These are phyloP conservation scores for Chloropicon primus DNA, from an alignment of 139 green algal species.

Conservation along the genomic window DNA sequence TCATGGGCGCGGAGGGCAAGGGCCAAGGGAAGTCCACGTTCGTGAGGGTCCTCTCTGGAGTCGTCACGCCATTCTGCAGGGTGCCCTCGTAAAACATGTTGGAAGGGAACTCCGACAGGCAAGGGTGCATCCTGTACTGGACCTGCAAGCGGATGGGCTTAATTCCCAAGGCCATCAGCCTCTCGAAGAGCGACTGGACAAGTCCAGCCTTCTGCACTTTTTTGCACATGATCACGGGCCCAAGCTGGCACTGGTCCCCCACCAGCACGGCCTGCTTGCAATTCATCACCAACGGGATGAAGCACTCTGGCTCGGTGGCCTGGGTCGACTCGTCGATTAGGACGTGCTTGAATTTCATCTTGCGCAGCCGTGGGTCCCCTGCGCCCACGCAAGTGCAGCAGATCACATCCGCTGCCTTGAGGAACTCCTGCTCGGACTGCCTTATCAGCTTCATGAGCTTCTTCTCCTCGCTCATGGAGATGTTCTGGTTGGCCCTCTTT, in stretches of 20 bases:
- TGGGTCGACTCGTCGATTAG: conserved; percentile 92
- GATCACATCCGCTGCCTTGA: conserved; percentile 67
- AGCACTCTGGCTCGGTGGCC: conserved; percentile 79
- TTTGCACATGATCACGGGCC: conserved; percentile 85
- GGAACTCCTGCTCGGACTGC: conserved; percentile 66
- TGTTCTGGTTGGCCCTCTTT: conserved; percentile 71
- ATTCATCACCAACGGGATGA: conserved; percentile 91
- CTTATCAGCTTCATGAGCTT: conserved; percentile 46
- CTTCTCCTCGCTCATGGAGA: conserved; percentile 74
- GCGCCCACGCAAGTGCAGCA: conserved; percentile 85
- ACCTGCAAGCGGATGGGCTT: conserved; percentile 73
- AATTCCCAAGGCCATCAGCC: conserved; percentile 80
- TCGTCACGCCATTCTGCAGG: conserved; percentile 68
- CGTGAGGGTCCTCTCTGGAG: conserved; percentile 15
- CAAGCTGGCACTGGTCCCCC: conserved; percentile 90
- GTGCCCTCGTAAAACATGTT: conserved; percentile 96
- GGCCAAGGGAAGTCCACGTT: conserved; percentile 63
- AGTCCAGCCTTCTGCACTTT: conserved; percentile 73
- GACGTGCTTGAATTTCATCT: conserved; percentile 55
- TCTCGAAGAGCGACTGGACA: conserved; percentile 84
- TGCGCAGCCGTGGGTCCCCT: conserved; percentile 63
- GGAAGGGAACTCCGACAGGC: conserved; percentile 83
- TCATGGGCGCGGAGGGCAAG: conserved; percentile 66
- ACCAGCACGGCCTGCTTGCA: conserved; percentile 84
- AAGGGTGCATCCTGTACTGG: conserved; percentile 98